Evolutionary conservation across 2,329 filamentous ascomycete genomes (phyloP), one percentile per base, ranked within the genome.

Genomic region (Hymenoscyphus occultus): DNA sequence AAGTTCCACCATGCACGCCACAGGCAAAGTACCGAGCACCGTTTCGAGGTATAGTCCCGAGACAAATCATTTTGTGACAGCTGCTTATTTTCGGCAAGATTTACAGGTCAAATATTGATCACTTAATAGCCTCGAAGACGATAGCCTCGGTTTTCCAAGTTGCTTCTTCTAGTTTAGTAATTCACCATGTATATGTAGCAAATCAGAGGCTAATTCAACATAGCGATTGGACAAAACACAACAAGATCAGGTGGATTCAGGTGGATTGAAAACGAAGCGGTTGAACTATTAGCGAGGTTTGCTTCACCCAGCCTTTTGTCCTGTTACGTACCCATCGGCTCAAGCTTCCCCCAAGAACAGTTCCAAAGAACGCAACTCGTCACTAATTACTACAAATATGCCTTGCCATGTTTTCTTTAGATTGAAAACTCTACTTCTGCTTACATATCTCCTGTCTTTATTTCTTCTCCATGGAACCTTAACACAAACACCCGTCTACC

Each of bases 1-100:
- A 57, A 57, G 54, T 57, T 19, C 28, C 32, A 57, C 54, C 54
- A 39, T 32, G 54, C 45, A 57, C 32, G 28, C 54, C 54, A 31
- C 54, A 57, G 19, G 13, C 28, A 57, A 35, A 32, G n/a, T 39
- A 32, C 54, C 54, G n/a, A 51, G 45, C 45, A n/a, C 45, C 22
- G 45, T 51, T 22, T 19, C 28, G 54, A 57, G 54, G 54, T 28
- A 57, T 6, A 39, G 32, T 57, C n/a, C 54, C 54, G 54, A 57
- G 54, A 57, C 54, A 57, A 57, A 39, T 57, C 22, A n/a, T 35
- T 35, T 39, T 57, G 54, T 57, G 54, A 57, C 54, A 31, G 28
- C 54, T 57, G 32, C 54, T 51, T 22, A 7, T 28, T 51, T 51
- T 51, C 12, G 19, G 45, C 13, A 28, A 51, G n/a, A 51, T 51